Conservation (phyloP, 179 eudicot species). For the Beta corolliflora region DNA sequence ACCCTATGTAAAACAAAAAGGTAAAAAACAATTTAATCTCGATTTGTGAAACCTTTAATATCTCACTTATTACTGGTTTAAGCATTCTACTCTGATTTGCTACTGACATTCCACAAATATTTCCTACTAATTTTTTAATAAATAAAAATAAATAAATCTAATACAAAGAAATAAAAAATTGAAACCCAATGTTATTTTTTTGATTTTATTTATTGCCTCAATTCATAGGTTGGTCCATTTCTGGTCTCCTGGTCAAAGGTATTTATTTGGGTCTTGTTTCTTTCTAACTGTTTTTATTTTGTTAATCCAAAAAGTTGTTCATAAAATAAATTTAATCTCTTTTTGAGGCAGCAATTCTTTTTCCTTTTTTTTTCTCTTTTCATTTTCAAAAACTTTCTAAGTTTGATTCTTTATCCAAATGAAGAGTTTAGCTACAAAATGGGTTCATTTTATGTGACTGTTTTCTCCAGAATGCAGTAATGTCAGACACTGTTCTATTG, state of each 20-base stretch:
- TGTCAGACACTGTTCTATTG: slow-evolving; percentile 24
- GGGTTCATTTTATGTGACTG: slow-evolving; percentile 2
- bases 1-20: neutral
- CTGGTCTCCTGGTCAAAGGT: slow-evolving; percentile 28
- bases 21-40: neutral
- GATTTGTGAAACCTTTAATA: neutral
- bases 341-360: neutral
- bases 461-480: neutral
- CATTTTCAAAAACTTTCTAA: neutral
- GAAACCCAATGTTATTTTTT: neutral
- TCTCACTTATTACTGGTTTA: neutral
- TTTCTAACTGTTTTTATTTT: slow-evolving; percentile 14
- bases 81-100: slow-evolving; percentile 11
- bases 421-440: neutral
- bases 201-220: slow-evolving; percentile 2
- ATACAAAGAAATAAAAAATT: neutral
- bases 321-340: neutral
- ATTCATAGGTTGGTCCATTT: slow-evolving; percentile 23
- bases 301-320: neutral
- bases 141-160: too few relatives aligned
- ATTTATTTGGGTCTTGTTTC: slow-evolving; percentile 11
- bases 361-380: neutral
- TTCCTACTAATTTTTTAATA: neutral
- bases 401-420: neutral
- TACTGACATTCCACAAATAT: slow-evolving; percentile 29